Evolutionary conservation across 176 grass and related monocot species (phyloP).

Genomic region (Cenchrus fungigraminus): DNA sequence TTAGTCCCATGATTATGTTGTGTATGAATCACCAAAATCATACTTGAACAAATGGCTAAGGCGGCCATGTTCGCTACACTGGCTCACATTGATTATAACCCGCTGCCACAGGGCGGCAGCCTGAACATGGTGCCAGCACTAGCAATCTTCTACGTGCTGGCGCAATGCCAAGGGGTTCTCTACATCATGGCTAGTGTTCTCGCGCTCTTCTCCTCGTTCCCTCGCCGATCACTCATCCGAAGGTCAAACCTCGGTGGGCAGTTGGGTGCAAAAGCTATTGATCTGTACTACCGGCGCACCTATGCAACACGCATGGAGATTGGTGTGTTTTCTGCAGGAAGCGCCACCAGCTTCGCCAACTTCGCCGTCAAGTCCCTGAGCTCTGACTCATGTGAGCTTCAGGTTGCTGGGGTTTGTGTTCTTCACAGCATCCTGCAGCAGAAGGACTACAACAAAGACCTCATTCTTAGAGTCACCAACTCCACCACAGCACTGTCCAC

Average conservation of each 20-base stretch:
- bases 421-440: not conserved
- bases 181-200: not conserved
- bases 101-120: too few species aligned
- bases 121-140: not conserved
- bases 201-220: not conserved
- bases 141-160: not conserved
- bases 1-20: too few species aligned
- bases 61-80: too few species aligned
- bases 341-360: not conserved
- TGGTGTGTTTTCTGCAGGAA: not conserved
- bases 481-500: not conserved
- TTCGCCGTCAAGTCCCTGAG: not conserved
- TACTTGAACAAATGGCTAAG: too few species aligned
- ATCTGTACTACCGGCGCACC: not conserved
- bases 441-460: not conserved
- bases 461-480: not conserved
- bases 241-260: not conserved
- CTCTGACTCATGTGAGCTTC: not conserved
- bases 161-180: not conserved
- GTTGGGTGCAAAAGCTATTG: not conserved
- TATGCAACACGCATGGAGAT: not conserved
- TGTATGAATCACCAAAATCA: too few species aligned
- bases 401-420: not conserved
- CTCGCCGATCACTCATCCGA: not conserved
- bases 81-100: too few species aligned